A percentile compares a stretch with the other conserved stretches of the same genome.
phyloP scores from a whole-genome alignment of 768 basidiomycete genomes.

The Boletus huronensis region DNA sequence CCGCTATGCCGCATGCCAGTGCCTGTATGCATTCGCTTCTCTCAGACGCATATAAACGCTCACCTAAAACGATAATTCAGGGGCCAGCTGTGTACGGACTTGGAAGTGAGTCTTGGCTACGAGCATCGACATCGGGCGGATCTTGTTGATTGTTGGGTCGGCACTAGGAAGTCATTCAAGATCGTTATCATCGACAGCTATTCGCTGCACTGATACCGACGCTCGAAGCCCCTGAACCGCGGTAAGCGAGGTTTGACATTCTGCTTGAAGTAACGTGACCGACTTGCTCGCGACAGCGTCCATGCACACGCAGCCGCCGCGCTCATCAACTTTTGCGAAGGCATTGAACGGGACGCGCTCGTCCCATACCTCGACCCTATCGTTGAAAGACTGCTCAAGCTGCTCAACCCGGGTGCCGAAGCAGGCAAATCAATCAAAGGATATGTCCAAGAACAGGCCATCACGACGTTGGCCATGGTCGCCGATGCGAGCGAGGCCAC shows the following conservation, averaged over 20 bases:
- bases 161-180: constrained; percentile 71
- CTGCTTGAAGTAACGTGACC: background rate
- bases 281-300: constrained; percentile 45
- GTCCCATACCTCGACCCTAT: constrained; percentile 77
- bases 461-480: constrained; percentile 87
- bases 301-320: constrained; percentile 86
- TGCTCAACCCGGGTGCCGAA: constrained; percentile 52
- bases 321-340: constrained; percentile 89
- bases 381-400: constrained; percentile 57
- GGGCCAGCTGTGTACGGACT: constrained; percentile 86
- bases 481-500: constrained; percentile 79
- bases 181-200: constrained; percentile 61
- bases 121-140: background rate
- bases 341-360: constrained; percentile 69
- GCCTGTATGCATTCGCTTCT: constrained; percentile 49
- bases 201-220: constrained; percentile 70
- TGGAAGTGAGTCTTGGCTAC: constrained; percentile 52
- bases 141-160: background rate
- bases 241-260: constrained; percentile 37
- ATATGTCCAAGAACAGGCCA: constrained; percentile 85
- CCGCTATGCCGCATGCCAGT: constrained; percentile 79
- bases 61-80: constrained; percentile 34
- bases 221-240: constrained; percentile 69
- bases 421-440: constrained; percentile 40
- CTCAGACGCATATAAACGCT: background rate